phyloP scores from a whole-genome alignment of 768 basidiomycete species.

The Baorangia bicolor region DNA sequence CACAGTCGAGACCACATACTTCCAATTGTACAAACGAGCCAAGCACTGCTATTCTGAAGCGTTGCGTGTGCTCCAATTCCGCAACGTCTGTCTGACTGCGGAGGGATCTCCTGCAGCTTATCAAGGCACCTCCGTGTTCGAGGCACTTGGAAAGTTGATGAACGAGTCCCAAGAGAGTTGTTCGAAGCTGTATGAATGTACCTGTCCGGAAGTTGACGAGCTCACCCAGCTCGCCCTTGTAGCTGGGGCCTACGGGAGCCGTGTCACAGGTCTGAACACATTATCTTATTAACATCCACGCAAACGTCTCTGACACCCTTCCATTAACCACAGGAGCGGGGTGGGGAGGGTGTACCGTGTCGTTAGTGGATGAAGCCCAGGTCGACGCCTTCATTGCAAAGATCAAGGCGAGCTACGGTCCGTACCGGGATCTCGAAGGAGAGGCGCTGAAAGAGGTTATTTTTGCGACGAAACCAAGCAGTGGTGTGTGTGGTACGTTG shows the following conservation, averaged over 20 bases:
- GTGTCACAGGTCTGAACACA: slow-evolving; percentile 66
- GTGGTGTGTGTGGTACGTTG: slow-evolving; percentile 74
- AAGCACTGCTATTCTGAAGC: slow-evolving; percentile 83
- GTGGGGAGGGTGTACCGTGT: slow-evolving; percentile 91
- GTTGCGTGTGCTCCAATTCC: slow-evolving; percentile 76
- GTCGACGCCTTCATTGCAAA: slow-evolving; percentile 64
- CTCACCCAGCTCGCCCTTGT: slow-evolving; percentile 61
- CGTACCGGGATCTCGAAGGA: slow-evolving; percentile 60
- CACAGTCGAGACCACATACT: slow-evolving; percentile 69
- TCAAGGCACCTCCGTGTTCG: slow-evolving; percentile 34
- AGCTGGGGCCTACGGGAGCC: slow-evolving; percentile 77
- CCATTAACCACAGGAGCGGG: slow-evolving; percentile 59
- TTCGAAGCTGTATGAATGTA: slow-evolving; percentile 68
- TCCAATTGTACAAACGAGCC: slow-evolving; percentile 81
- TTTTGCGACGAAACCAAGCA: slow-evolving; percentile 82
- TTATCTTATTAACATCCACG: background rate
- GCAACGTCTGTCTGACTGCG: slow-evolving; percentile 56
- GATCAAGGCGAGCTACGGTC: slow-evolving; percentile 57
- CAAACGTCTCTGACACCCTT: background rate
- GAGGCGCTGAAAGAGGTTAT: slow-evolving; percentile 63
- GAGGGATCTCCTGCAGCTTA: slow-evolving; percentile 23
- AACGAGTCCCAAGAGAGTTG: slow-evolving; percentile 77
- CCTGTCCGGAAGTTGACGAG: slow-evolving; percentile 74
- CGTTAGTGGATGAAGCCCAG: slow-evolving; percentile 64
- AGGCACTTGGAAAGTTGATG: slow-evolving; percentile 68